Evolutionary conservation across 306 rosid genomes (phyloP).

Genomic region (Fragaria iinumae): DNA sequence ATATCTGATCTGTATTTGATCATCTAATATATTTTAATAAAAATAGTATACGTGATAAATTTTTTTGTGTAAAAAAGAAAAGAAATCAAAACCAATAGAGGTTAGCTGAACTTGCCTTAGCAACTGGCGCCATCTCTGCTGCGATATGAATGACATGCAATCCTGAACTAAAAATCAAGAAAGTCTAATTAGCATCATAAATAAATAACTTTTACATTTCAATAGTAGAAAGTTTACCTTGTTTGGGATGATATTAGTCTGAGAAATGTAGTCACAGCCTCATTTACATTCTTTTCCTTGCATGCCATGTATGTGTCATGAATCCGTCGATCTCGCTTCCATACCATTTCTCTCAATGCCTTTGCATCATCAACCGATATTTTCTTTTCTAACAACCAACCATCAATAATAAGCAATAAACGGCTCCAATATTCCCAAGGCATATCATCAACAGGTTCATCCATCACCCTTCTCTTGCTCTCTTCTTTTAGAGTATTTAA

Average conservation of each 20-base stretch:
- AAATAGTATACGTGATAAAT: neutral
- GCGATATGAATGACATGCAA: slow-evolving; percentile 84
- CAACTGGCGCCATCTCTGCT: slow-evolving; percentile 99
- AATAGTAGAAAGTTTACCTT: slow-evolving; percentile 49
- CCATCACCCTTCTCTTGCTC: slow-evolving; percentile 60
- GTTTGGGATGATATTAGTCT: slow-evolving; percentile 51
- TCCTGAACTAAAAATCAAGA: slow-evolving; percentile 73
- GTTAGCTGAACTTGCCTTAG: slow-evolving; percentile 63
- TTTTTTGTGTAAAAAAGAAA: neutral
- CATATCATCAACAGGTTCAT: slow-evolving; percentile 82
- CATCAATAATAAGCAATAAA: slow-evolving; percentile 80
- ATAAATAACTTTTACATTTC: slow-evolving; percentile 7
- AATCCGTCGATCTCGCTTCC: slow-evolving; percentile 72
- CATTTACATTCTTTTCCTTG: slow-evolving; percentile 57
- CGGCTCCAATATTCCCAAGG: slow-evolving; percentile 94
- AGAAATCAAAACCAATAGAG: slow-evolving; percentile 4
- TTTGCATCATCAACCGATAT: slow-evolving; percentile 62
- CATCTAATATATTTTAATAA: neutral
- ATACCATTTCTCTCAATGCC: slow-evolving; percentile 70
- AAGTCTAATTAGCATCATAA: slow-evolving; percentile 36
- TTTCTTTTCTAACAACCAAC: slow-evolving; percentile 85
- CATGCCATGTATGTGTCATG: slow-evolving; percentile 59
- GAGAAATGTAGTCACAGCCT: slow-evolving; percentile 68
- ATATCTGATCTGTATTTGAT: neutral
- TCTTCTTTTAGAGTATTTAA: slow-evolving; percentile 61